Percentiles rank a stretch among this genome's conserved stretches.
Conservation (phyloP, 2,329 filamentous ascomycete species). For the Furcasterigmium furcatum region DNA sequence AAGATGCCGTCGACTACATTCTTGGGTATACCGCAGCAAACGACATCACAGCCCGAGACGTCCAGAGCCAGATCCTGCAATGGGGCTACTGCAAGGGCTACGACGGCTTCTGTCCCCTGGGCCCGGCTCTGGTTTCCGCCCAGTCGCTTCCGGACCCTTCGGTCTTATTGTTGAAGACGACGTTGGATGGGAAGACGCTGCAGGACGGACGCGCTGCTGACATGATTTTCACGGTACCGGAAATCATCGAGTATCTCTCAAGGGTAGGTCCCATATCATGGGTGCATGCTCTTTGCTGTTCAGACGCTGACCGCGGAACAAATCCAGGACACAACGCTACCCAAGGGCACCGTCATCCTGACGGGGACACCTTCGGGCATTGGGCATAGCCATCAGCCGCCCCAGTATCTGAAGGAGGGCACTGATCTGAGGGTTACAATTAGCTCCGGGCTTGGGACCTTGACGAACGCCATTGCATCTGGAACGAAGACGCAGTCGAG, state of each 20-base stretch:
- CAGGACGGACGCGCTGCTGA: conserved; percentile 16
- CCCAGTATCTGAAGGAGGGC: conserved; percentile 12
- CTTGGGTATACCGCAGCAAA: conserved; percentile 56
- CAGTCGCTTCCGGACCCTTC: conserved; percentile 6
- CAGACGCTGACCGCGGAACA: conserved; percentile 12
- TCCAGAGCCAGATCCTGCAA: conserved; percentile 44
- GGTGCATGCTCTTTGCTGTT: not conserved
- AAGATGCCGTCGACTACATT: conserved; percentile 45
- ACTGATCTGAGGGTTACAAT: conserved; percentile 13
- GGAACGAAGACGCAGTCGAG: conserved; percentile 1
- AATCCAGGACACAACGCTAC: conserved; percentile 21
- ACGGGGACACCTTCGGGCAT: conserved; percentile 21
- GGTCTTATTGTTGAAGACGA: conserved; percentile 11
- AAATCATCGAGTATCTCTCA: conserved; percentile 18
- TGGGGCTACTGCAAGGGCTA: conserved; percentile 50
- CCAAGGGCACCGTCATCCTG: conserved; percentile 20
- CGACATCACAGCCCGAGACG: conserved; percentile 49
- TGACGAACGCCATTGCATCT: conserved; percentile 13
- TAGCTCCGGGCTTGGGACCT: conserved; percentile 15
- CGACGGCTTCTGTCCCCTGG: conserved; percentile 44
- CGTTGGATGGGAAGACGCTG: conserved; percentile 17
- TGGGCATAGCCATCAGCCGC: conserved; percentile 14
- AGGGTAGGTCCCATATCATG: not conserved
- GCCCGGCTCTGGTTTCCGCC: conserved; percentile 16
- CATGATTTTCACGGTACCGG: conserved; percentile 24